Evolutionary conservation across 352 stramenopile genomes (phyloP).

Genomic region (Plasmopara muralis): DNA sequence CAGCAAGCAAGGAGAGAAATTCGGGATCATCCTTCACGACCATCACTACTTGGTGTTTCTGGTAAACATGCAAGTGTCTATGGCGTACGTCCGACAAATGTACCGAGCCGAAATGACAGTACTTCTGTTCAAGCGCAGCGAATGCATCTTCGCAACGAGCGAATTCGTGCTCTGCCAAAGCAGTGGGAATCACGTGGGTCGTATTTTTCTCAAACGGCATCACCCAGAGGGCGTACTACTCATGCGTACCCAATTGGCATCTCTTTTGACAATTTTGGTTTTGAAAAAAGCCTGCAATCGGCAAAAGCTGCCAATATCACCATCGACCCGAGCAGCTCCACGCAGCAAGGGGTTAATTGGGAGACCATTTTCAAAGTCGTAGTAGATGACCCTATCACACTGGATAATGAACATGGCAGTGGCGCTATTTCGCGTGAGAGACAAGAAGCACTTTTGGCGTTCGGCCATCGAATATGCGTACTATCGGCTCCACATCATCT

Average conservation of each 20-base stretch:
- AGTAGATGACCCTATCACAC: constrained; percentile 2
- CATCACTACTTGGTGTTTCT: constrained; percentile 2
- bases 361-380: constrained; percentile 27
- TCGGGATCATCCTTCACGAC: not conserved
- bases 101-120: constrained; percentile 20
- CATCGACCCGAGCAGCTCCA: constrained; percentile 4
- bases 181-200: constrained; percentile 11
- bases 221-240: not conserved
- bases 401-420: not conserved
- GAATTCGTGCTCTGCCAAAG: constrained; percentile 17
- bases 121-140: constrained; percentile 36
- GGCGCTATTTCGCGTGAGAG: constrained; percentile 10
- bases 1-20: constrained; percentile 9
- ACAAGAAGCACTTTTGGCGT: constrained; percentile 11
- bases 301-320: constrained; percentile 3
- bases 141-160: constrained; percentile 48
- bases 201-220: constrained; percentile 1
- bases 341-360: constrained; percentile 18
- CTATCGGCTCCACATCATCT: constrained; percentile 7
- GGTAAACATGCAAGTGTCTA: constrained; percentile 3
- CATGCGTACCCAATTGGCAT: constrained; percentile 13
- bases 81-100: constrained; percentile 6
- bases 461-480: constrained; percentile 19
- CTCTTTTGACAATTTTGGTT: constrained; percentile 8
- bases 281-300: constrained; percentile 8